phyloP scores from a whole-genome alignment of 768 basidiomycete species.

The Russula foetens region DNA sequence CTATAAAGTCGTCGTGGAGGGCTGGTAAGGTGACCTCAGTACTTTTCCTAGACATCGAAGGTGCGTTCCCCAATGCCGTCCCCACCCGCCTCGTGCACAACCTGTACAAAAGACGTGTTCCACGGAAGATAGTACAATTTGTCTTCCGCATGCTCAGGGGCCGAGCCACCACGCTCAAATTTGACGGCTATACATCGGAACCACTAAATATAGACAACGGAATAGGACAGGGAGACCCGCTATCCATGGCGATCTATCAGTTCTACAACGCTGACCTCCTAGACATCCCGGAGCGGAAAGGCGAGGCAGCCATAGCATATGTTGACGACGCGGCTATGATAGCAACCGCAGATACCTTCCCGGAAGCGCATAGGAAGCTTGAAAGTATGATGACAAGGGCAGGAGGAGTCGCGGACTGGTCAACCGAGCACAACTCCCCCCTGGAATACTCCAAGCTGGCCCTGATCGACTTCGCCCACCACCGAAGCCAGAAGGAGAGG shows the following conservation, averaged over 20 bases:
- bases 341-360: conserved; percentile 23
- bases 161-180: not conserved
- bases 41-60: not conserved
- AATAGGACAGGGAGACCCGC: not conserved
- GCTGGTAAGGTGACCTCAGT: conserved; percentile 8
- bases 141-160: not conserved
- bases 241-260: not conserved
- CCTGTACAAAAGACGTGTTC: not conserved
- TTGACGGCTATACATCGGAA: not conserved
- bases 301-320: not conserved
- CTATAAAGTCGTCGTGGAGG: conserved; percentile 23
- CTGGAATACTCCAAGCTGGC: not conserved
- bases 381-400: not conserved
- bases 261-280: conserved; percentile 2
- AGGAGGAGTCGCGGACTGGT: not conserved
- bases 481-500: not conserved
- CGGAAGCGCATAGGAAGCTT: not conserved
- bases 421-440: not conserved
- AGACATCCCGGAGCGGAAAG: not conserved
- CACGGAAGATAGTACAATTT: not conserved
- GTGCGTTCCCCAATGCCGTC: not conserved
- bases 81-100: not conserved
- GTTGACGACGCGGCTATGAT: conserved; percentile 11
- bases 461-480: not conserved
- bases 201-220: too few species aligned